These are phyloP conservation scores for Amniculicola lignicola DNA, from an alignment of 495 filamentous ascomycete genomes.

Conservation along the genomic window DNA sequence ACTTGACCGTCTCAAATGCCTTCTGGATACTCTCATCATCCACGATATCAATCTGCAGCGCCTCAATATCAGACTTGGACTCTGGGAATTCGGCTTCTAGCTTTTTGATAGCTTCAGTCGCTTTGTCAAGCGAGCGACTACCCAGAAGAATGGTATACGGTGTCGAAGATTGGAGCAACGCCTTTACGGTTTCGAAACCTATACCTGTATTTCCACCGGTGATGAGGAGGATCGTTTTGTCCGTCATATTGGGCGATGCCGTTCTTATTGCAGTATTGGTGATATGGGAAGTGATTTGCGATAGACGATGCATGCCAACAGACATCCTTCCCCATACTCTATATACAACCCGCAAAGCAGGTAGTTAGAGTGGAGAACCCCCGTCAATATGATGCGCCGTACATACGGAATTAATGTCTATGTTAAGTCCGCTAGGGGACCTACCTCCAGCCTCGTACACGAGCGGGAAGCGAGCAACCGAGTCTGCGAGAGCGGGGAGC, in stretches of 20 bases:
- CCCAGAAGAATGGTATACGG: slow-evolving; percentile 20
- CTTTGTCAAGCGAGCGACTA: slow-evolving; percentile 22
- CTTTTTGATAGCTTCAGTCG: slow-evolving; percentile 4
- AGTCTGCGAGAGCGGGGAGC: no score
- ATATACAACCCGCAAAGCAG: no score
- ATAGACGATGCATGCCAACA: no score
- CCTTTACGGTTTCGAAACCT: slow-evolving; percentile 24
- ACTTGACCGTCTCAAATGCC: slow-evolving; percentile 12
- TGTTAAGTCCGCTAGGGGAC: no score
- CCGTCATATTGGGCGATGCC: slow-evolving; percentile 26
- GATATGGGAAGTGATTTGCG: no score
- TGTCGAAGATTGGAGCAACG: neutral
- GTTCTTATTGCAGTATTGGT: no score
- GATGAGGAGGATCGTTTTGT: slow-evolving; percentile 26
- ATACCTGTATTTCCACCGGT: slow-evolving; percentile 29
- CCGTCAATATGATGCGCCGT: no score
- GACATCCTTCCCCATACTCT: no score
- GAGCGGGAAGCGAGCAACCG: no score
- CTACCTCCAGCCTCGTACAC: no score
- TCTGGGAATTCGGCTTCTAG: slow-evolving; percentile 9
- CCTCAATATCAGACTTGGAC: slow-evolving; percentile 13
- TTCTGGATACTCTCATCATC: slow-evolving; percentile 14
- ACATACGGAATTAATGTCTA: no score
- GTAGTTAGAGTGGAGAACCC: no score
- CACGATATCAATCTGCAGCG: slow-evolving; percentile 24